Evolutionary conservation across 331 rosid species (phyloP), one percentile per base, ranked within the genome.

Genomic region (Spiraea crenata): DNA sequence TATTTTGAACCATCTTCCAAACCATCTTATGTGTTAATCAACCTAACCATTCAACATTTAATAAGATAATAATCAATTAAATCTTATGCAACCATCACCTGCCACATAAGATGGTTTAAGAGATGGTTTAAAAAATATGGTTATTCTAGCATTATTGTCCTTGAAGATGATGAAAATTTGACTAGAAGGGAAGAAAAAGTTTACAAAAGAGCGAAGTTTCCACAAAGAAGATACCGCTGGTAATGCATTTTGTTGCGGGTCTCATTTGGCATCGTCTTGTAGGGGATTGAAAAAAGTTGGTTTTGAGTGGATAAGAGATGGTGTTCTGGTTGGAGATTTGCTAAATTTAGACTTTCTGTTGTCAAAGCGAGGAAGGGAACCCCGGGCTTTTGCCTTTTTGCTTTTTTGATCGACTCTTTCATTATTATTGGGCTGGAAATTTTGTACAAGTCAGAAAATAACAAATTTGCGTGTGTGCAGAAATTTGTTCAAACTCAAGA

Each of bases 261-360:
- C 12, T 37, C 5, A 37, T 15, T 58, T 37, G 64, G 20, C 25
- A 35, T 58, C 11, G 25, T 15, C 25, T 7, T 57, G 63, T 4
- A 55, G 39, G 60, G 17, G 47, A 5, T 61, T 35, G 52, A 14
- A 55, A 70, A 65, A 65, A 39, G 67, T 40, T 63, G 68, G 63
- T 16, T 58, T 39, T 71, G 74, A 72, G 69, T 66, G 71, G 68
- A 81, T 65, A n/a, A 80, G 56, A 63, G 77, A 64, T 62, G 71
- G 13, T 46, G 44, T 20, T 56, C 57, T 31, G 20, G 62, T 66
- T 57, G 73, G 63, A 50, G 45, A 6, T 13, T 49, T 65, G 51
- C 86, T 78, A 78, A 80, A 84, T 67, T 72, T 80, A 61, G 83
- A 65, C 78, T 49, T 66, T 84, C 68, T 63, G 76, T 76, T 82